phyloP scores from a whole-genome alignment of 2,329 filamentous ascomycete genomes.

The Ophidiomyces ophidiicola region DNA sequence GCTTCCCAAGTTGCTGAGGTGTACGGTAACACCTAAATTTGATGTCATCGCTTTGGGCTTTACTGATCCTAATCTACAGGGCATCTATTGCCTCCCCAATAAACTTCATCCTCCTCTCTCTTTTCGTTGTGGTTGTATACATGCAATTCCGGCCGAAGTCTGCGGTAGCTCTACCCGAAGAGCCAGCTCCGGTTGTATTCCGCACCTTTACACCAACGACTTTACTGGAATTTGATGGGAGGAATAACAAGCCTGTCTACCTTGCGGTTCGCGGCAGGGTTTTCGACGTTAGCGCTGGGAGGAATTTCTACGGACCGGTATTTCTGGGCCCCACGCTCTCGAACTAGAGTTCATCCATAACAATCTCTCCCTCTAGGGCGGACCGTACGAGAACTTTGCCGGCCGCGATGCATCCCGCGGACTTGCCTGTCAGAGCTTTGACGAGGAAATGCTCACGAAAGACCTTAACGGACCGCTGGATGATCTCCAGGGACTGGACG shows the following conservation, averaged over 20 bases:
- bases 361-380: slow-evolving; percentile 40
- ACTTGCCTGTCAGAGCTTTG: slow-evolving; percentile 82
- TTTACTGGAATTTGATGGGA: slow-evolving; percentile 76
- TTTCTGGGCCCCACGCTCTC: slow-evolving; percentile 6
- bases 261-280: slow-evolving; percentile 82
- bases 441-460: slow-evolving; percentile 87
- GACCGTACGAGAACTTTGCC: slow-evolving; percentile 92
- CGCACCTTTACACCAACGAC: slow-evolving; percentile 73
- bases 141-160: slow-evolving; percentile 46
- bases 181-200: slow-evolving; percentile 61
- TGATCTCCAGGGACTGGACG: slow-evolving; percentile 56
- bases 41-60: no score
- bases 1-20: slow-evolving; percentile 13
- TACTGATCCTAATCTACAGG: slow-evolving; percentile 24
- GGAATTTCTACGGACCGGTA: slow-evolving; percentile 85
- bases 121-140: slow-evolving; percentile 47
- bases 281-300: slow-evolving; percentile 77
- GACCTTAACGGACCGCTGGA: slow-evolving; percentile 77
- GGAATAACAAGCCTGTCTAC: slow-evolving; percentile 62
- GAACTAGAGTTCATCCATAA: background rate
- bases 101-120: slow-evolving; percentile 48
- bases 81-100: slow-evolving; percentile 47
- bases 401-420: slow-evolving; percentile 82
- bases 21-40: slow-evolving; percentile 7
- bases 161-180: slow-evolving; percentile 40